Evolutionary conservation across 2,329 filamentous ascomycete genomes (phyloP), one percentile per base, ranked within the genome.

Genomic region (Hymenoscyphus fructigenus): DNA sequence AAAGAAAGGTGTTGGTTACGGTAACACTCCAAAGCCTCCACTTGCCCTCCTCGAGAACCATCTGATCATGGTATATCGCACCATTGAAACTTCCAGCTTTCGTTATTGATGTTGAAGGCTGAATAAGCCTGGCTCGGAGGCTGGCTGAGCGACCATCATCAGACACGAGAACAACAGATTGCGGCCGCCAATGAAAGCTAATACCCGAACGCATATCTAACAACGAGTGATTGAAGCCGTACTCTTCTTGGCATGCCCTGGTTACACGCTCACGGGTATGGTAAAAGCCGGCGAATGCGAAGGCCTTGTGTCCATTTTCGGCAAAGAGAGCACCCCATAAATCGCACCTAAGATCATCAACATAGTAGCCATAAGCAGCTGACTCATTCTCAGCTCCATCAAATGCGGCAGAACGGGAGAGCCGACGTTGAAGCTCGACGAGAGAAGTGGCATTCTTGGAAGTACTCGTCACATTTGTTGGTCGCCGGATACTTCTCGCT

Each of bases 341-440:
- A 32, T 57, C 29, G 26, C 57, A 64, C 26, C 53, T 41, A 34
- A 64, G 47, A 34, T 64, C 62, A 44, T 64, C 62, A 15, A 47
- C 36, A 23, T 58, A 64, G 36, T 61, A 64, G 15, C 62, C 62
- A 57, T 64, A 64, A 17, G 58, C 58, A 5, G 58, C 20, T 20
- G 62, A 63, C 29, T 44, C 28, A 34, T 61, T 61, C 58, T 64
- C 62, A 15, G 36, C 53, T 26, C 62, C 62, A 26, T 64, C 58
- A 34, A 57, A 64, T 15, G 58, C 62, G 9, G 32, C 62, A 9
- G 57, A 60, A 3, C 57, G 58, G 15, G 26, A 26, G 20, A 64
- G 58, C 6, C 55, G 44, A 20, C 57, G 57, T 38, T 64, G 34
- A 23, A 64, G 50, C 50, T 64, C 62, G 4, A 57, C 20, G 12